phyloP scores from a whole-genome alignment of 768 basidiomycete genomes.

The Xanthoconium stramineum region DNA sequence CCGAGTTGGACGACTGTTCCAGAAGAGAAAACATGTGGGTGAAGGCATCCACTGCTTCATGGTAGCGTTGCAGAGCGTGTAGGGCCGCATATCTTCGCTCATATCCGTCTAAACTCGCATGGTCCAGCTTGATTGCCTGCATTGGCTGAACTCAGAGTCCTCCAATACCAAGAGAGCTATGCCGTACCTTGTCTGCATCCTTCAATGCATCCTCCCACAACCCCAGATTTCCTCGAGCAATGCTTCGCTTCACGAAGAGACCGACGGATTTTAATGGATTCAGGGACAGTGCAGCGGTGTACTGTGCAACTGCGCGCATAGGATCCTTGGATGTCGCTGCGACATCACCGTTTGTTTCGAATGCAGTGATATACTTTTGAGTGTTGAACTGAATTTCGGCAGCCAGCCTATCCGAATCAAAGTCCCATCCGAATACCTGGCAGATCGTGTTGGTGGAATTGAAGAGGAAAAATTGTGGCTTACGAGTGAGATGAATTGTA shows the following conservation, averaged over 20 bases:
- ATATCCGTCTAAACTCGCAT: not conserved
- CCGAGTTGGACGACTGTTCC: not conserved
- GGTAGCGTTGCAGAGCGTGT: not conserved
- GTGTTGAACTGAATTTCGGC: too few species aligned
- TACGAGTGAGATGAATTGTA: too few species aligned
- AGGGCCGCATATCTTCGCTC: constrained; percentile 1
- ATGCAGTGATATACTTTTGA: not conserved
- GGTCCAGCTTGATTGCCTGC: constrained; percentile 1
- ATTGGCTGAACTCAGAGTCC: rapidly evolving
- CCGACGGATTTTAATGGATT: not conserved
- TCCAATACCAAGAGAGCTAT: too few species aligned
- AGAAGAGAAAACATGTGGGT: constrained; percentile 2
- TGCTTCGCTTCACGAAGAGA: constrained; percentile 10
- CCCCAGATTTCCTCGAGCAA: not conserved
- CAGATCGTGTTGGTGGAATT: too few species aligned
- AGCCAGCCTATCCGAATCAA: too few species aligned
- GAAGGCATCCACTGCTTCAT: not conserved
- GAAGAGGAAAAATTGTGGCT: too few species aligned
- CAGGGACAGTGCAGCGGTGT: not conserved
- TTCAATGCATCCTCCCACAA: constrained; percentile 8
- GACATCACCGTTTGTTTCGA: not conserved
- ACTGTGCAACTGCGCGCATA: not conserved
- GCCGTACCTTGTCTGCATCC: constrained; percentile 10
- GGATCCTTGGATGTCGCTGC: not conserved
- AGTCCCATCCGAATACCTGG: too few species aligned